These are phyloP conservation scores for Trametes polyzona DNA, from an alignment of 1,284 basidiomycete species.

Conservation along the genomic window DNA sequence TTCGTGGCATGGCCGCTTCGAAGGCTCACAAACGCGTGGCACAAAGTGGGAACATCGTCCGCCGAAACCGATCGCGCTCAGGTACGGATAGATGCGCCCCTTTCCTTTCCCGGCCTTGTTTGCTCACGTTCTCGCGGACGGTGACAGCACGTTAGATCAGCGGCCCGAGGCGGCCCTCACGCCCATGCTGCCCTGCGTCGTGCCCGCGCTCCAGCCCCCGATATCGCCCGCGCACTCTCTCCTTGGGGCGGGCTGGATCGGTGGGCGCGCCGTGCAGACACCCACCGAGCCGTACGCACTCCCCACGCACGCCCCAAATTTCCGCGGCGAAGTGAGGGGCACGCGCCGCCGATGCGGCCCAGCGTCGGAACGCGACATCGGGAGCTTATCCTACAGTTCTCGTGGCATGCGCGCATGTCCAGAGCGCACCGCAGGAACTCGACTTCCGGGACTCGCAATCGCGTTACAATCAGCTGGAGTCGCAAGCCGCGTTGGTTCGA, in stretches of 20 bases:
- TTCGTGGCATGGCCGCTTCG: background rate
- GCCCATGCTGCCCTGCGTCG: background rate
- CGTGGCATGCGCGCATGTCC: background rate
- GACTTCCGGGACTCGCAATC: background rate
- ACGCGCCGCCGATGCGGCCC: background rate
- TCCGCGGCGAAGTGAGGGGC: background rate
- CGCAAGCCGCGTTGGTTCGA: background rate
- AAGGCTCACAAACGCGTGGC: background rate
- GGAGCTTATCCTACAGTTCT: slow-evolving; percentile 4
- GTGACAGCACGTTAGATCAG: background rate
- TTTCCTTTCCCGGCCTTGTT: background rate
- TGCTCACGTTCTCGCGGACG: background rate
- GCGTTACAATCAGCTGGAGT: background rate
- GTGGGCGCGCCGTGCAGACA: background rate
- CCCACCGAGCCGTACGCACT: background rate
- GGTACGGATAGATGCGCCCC: slow-evolving; percentile 15
- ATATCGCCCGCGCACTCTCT: background rate
- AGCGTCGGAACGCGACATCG: background rate
- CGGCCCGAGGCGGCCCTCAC: background rate
- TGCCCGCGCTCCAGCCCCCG: background rate
- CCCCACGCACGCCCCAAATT: background rate
- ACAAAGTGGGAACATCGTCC: background rate
- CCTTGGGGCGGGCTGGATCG: background rate
- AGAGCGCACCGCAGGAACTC: background rate
- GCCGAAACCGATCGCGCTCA: slow-evolving; percentile 3